Base-by-base conservation (phyloP, 2,329 filamentous ascomycete species). In the Colletotrichum acutatum region DNA sequence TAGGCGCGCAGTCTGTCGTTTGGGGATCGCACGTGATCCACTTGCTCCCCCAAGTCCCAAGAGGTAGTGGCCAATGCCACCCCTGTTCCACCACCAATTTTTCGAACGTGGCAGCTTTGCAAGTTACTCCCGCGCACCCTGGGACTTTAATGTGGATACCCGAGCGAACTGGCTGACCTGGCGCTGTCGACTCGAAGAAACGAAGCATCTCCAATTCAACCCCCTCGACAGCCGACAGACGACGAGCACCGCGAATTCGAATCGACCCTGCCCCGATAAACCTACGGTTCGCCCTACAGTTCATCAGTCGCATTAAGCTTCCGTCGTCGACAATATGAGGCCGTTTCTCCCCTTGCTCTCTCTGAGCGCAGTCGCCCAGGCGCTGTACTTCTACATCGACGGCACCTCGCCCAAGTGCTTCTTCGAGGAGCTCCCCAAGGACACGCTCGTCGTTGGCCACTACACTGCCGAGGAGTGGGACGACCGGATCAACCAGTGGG, bases 381-480 rank as follows among this genome's bases (percentile, higher is more conserved):
- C 95, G 69, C 90, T 99, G 72, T 96, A 97, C 91, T 97, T 99
- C 89, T 98, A 94, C 87, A 92, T 98, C 83, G 95, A 98, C 82
- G 94, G 93, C 79, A 89, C 90, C 62, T 86, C 90, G 76, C 93
- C 94, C 77, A 98, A 97, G 86, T 99, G 97, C 86, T 99, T 99
- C 91, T 97, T 94, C 86, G 97, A 99, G 86, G 96, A 98, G 84
- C 90, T 99, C 72, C 95, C 97, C 76, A 98, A 98, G 88, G 96
- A 98, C 83, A 98, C 97, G 16, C 87, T 99, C 71, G 96, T 99
- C 68, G 95, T 98, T 72, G 97, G 97, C 77, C 93, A 97, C 85
- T 99, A 95, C 88, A 91, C 89, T 68, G 94, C 95, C 63, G 93
- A 97, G 84, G 93, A 97, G 83, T 97, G 91, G 86, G 92, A 97